A percentile compares a stretch with the other conserved stretches of the same genome.
These are phyloP conservation scores for Linnemannia zychae DNA, from an alignment of 192 early-diverging fungal species.

Conservation along the genomic window DNA sequence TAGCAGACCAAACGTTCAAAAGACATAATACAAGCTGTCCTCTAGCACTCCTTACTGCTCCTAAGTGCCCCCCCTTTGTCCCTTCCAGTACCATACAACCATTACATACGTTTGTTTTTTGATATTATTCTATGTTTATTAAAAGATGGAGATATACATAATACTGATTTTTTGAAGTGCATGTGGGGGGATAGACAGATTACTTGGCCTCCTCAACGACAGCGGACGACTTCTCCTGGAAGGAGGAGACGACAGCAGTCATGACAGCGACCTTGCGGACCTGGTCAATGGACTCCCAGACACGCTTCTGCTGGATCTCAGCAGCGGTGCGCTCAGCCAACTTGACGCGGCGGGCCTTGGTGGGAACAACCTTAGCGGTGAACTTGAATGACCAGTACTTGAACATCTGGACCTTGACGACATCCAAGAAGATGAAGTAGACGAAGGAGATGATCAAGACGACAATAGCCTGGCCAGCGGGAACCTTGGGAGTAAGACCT, in stretches of 20 bases:
- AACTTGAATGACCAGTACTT: conserved; percentile 87
- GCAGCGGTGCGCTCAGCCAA: conserved; percentile 64
- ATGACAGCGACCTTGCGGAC: conserved; percentile 48
- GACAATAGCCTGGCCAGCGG: conserved; percentile 74
- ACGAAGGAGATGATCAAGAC: conserved; percentile 77
- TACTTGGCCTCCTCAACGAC: conserved; percentile 15
- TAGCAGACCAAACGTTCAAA: not conserved
- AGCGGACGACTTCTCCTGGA: conserved; percentile 1
- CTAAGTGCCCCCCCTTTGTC: too few relatives aligned
- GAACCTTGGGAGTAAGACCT: conserved; percentile 62
- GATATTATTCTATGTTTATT: conserved; percentile 8
- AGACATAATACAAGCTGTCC: not conserved
- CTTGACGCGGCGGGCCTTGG: conserved; percentile 68
- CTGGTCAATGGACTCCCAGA: conserved; percentile 50
- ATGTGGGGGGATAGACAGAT: not conserved
- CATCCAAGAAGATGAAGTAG: conserved; percentile 82
- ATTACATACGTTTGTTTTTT: not conserved
- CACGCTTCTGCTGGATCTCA: conserved; percentile 59
- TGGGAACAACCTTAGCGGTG: conserved; percentile 84
- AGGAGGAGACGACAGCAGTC: conserved; percentile 41
- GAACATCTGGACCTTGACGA: conserved; percentile 86
- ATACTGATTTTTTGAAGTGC: conserved; percentile 1
- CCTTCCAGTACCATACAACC: too few relatives aligned
- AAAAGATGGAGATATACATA: conserved; percentile 8
- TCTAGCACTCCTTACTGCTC: too few relatives aligned